Evolutionary conservation across 2,329 filamentous ascomycete species (phyloP).

Genomic region (Colletotrichum sp.): DNA sequence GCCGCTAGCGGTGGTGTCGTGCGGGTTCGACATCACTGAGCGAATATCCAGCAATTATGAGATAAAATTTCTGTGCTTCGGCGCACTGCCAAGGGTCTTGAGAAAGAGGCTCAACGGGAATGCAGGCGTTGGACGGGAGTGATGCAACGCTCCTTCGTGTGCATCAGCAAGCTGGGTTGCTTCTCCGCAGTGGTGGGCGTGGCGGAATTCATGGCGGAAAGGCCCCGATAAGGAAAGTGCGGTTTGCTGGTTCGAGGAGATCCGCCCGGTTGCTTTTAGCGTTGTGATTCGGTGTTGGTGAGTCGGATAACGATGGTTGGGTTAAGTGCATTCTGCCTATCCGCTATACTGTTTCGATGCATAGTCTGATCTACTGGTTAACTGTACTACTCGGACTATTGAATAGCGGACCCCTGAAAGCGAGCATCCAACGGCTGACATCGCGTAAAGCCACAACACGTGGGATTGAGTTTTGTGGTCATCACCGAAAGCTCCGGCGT

Average conservation of each 20-base stretch:
- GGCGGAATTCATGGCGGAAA: not conserved
- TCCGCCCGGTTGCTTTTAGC: not conserved
- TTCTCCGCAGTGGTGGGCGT: not conserved
- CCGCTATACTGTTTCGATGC: accelerated
- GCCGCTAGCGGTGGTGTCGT: not conserved
- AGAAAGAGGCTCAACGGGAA: not conserved
- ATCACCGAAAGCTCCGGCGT: not conserved
- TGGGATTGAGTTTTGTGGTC: not conserved
- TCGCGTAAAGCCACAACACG: not conserved
- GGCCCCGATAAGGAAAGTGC: not conserved
- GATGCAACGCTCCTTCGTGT: not conserved
- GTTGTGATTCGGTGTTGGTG: not conserved
- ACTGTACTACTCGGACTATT: accelerated
- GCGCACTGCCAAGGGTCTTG: not conserved
- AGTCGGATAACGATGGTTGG: not conserved
- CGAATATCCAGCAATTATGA: not conserved
- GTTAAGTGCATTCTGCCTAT: not conserved
- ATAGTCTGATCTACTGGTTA: not conserved
- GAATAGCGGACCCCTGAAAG: not conserved
- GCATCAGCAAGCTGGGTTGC: not conserved
- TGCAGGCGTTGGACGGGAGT: not conserved
- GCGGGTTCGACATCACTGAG: not conserved
- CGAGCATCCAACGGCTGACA: not conserved
- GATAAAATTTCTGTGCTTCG: not conserved
- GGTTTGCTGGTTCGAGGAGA: not conserved